These are phyloP conservation scores for Fusarium oligoseptatum DNA, from an alignment of 2,329 filamentous ascomycete species.

Conservation along the genomic window DNA sequence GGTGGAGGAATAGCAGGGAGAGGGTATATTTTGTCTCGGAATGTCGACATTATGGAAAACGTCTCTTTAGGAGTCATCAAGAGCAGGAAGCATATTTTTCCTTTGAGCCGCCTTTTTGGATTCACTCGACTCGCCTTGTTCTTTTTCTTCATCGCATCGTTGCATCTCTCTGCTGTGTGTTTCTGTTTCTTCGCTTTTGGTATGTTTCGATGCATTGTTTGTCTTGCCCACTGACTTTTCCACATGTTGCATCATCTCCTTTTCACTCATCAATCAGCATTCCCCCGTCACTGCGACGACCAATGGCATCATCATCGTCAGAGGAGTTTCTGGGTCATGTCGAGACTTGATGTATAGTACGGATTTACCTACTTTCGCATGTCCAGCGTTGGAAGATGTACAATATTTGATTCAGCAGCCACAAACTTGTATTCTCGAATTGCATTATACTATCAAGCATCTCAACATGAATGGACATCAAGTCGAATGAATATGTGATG, in stretches of 20 bases:
- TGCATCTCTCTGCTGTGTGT: slow-evolving; percentile 9
- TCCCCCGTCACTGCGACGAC: slow-evolving; percentile 3
- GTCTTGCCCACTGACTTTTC: slow-evolving; percentile 1
- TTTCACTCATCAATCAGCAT: slow-evolving; percentile 16
- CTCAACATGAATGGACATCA: background rate
- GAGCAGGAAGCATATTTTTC: slow-evolving; percentile 23
- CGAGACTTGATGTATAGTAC: slow-evolving; percentile 10
- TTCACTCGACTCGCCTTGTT: background rate
- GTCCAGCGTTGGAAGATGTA: slow-evolving; percentile 24
- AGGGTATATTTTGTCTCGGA: slow-evolving; percentile 25
- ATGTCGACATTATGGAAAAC: slow-evolving; percentile 29
- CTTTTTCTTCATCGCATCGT: background rate
- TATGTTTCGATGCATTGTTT: slow-evolving; percentile 1
- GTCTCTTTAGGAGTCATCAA: slow-evolving; percentile 23
- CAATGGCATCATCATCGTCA: slow-evolving; percentile 19
- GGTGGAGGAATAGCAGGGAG: slow-evolving; percentile 8
- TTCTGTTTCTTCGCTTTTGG: background rate
- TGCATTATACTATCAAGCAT: background rate
- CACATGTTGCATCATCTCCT: background rate
- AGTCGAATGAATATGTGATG: background rate
- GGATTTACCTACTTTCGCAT: slow-evolving; percentile 17
- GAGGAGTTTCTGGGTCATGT: slow-evolving; percentile 27
- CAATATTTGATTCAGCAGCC: slow-evolving; percentile 12
- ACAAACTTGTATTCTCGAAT: background rate
- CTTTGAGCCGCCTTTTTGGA: slow-evolving; percentile 19